phyloP scores from a whole-genome alignment of 2,329 filamentous ascomycete genomes.

The Phialocephala sp. region DNA sequence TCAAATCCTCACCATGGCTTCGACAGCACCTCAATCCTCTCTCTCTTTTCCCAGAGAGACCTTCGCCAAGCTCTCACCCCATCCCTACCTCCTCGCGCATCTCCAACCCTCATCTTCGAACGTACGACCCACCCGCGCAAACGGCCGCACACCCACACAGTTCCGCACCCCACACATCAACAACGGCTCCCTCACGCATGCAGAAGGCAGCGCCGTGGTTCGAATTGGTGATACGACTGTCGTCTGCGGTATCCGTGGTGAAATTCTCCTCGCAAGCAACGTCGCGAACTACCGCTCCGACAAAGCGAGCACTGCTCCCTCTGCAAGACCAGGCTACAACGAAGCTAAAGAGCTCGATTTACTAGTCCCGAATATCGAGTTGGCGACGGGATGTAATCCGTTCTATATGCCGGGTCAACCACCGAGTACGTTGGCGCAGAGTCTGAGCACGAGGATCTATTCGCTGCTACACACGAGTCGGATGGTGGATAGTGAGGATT shows the following conservation, averaged over 20 bases:
- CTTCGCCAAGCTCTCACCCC: constrained; percentile 88
- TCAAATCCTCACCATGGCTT: constrained; percentile 27
- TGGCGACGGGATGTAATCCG: constrained; percentile 89
- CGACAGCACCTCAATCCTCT: constrained; percentile 35
- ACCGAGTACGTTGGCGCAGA: constrained; percentile 80
- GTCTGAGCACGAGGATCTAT: constrained; percentile 77
- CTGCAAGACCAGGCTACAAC: constrained; percentile 42
- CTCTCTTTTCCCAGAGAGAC: constrained; percentile 64
- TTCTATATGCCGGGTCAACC: constrained; percentile 84
- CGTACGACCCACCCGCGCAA: constrained; percentile 72
- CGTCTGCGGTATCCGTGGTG: constrained; percentile 90
- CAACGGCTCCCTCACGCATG: constrained; percentile 83
- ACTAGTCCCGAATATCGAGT: constrained; percentile 90
- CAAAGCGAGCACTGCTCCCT: constrained; percentile 45
- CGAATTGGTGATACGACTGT: constrained; percentile 88
- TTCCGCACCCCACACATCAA: constrained; percentile 79
- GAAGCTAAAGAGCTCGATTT: constrained; percentile 69
- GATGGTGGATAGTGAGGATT: constrained; percentile 67
- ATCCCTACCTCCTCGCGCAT: constrained; percentile 88
- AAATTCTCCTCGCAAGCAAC: constrained; percentile 77
- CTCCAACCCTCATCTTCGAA: constrained; percentile 65
- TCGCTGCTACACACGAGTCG: constrained; percentile 75
- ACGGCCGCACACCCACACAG: constrained; percentile 74
- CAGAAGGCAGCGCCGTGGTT: constrained; percentile 88
- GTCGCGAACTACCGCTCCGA: constrained; percentile 68